phyloP scores from a whole-genome alignment of 441 rosid species.

The Erysimum cheiri region DNA sequence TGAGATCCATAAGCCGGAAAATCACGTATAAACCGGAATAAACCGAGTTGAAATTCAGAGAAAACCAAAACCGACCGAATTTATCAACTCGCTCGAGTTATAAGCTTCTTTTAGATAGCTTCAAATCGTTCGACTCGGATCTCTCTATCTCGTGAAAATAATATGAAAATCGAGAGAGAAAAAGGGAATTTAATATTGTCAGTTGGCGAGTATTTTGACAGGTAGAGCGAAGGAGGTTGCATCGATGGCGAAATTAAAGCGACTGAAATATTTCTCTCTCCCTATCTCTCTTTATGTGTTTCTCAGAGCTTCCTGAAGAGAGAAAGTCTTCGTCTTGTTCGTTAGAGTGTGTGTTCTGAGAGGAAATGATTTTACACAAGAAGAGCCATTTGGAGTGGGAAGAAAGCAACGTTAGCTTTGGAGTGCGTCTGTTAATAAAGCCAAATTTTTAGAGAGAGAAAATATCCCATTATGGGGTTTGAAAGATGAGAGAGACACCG shows the following conservation, averaged over 20 bases:
- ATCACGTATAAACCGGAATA: conserved; percentile 23
- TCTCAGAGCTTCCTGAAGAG: background rate
- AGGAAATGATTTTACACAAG: conserved; percentile 20
- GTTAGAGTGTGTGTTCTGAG: conserved; percentile 14
- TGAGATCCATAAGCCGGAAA: conserved; percentile 49
- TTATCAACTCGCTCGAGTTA: conserved; percentile 27
- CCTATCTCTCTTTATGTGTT: background rate
- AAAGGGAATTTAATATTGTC: background rate
- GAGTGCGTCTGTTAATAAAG: conserved; percentile 44
- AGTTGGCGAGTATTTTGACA: conserved; percentile 1
- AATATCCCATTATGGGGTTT: conserved; percentile 12
- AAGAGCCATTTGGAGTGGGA: conserved; percentile 41
- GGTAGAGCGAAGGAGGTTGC: conserved; percentile 18
- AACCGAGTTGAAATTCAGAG: conserved; percentile 30
- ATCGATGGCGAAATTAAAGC: conserved; percentile 26
- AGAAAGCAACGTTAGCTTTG: conserved; percentile 43
- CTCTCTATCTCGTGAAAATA: background rate
- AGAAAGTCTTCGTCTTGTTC: conserved; percentile 16
- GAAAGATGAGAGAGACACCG: conserved; percentile 8
- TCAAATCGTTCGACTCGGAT: background rate
- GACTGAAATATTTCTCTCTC: background rate
- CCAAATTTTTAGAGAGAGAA: conserved; percentile 21
- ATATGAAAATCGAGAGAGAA: conserved; percentile 4
- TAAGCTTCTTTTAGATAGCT: conserved; percentile 13
- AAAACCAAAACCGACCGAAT: conserved; percentile 19